Base-by-base conservation (phyloP, 2,329 filamentous ascomycete genomes). In the Nemania sp. region DNA sequence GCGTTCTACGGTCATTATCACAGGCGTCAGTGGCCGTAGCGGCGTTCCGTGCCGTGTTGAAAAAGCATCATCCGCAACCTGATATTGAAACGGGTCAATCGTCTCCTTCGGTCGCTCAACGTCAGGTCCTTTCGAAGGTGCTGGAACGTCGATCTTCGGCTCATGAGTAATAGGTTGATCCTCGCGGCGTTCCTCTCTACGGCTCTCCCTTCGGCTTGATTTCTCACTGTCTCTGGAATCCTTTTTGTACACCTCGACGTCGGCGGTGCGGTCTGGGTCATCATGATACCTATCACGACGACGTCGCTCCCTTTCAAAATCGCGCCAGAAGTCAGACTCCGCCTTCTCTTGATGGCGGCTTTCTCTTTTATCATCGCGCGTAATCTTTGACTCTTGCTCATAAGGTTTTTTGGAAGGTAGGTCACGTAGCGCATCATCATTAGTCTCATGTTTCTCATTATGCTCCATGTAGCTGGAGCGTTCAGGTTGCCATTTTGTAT, bases 41-140 rank as follows among this genome's bases (percentile, higher is more conserved):
- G 82, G 81, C 13, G 80, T 82, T 24, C 76, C 74, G 64, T 77
- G 73, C 35, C 76, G 83, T 10, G 84, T 84, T 56, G 80, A 78
- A 67, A 87, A 87, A n/a, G 83, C 82, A 73, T 86, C 82, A 67
- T 86, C 81, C 49, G 82, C 71, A 68, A 89, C 85, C 76, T 86
- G 87, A 74, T 82, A 90, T 75, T 88, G 83, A 76, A 90, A 89
- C 20, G 87, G 86, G 77, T 90, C 85, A 74, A 87, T 76, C 57
- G 77, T 73, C n/a, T 76, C 73, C 66, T 73, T 73, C 67, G 76
- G 72, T 26, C 67, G 67, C 60, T 76, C 72, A 64, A 75, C 67
- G 24, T 47, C 68, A 56, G 73, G 68, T 61, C 71, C 67, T 70
- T 74, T 72, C 60, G 75, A 47, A 66, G 72, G 66, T 73, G 78